Evolutionary conservation across 2,329 filamentous ascomycete genomes (phyloP), one percentile per base, ranked within the genome.

Genomic region (Ophiocordyceps camponoti-floridani): DNA sequence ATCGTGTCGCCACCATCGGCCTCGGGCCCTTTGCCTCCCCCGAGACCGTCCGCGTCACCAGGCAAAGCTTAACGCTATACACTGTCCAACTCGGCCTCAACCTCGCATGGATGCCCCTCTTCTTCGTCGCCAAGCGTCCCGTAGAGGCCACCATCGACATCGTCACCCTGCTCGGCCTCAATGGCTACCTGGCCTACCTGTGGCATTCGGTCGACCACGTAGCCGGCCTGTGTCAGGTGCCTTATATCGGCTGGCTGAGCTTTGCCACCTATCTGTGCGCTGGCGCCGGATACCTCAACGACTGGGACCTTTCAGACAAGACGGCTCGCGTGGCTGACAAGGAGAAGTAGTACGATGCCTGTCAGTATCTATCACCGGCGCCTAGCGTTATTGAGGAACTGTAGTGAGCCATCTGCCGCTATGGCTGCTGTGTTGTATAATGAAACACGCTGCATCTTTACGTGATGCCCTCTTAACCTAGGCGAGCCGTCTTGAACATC

Each of bases 31-130:
- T 69, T 37, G 60, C 71, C 35, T 66, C 69, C 33, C 65, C 72
- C 28, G 60, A 64, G 37, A 74, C 72, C n/a, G 69, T 75, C 42
- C 61, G 66, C 33, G 63, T 75, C 45, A 77, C 82, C 44, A 74
- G 75, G 58, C 70, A 77, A 51, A 82, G 79, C 51, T 80, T 84
- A 47, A 84, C 82, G 0, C 71, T 95, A 28, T 95, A 94, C 67
- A 84, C 83, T 2, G 69, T 87, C 47, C 88, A 95, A 63, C 77
- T 95, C 7, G 83, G 73, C 11, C 69, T 95, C 44, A 95, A 95
- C 60, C 68, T 94, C 28, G 62, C 81, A 45, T 96, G 85, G 85
- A 95, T 87, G 75, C 89, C 89, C 12, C 72, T 95, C 11, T 95
- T 95, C 72, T 95, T 94, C 58, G 72, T 75, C n/a, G 57, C 81